Conservation (phyloP, 306 rosid genomes). For the Castanea mollissima region DNA sequence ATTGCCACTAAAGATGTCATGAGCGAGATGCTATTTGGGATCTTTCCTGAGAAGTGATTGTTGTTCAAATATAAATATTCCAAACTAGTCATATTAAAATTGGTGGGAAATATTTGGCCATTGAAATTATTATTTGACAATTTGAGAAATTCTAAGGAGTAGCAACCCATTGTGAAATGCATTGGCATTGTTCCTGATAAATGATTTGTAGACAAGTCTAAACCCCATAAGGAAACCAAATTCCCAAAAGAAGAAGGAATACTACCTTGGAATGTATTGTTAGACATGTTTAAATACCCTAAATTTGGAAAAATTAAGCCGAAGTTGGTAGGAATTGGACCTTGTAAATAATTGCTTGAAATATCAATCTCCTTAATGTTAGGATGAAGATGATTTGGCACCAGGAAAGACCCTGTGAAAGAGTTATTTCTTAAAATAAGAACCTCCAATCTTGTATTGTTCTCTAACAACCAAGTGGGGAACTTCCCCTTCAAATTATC, state of each 20-base stretch:
- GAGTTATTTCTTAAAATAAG: neutral
- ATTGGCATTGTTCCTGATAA: neutral
- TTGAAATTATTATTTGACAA: neutral
- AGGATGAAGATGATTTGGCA: neutral
- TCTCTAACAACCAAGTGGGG: neutral
- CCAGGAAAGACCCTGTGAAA: neutral
- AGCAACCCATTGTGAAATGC: neutral
- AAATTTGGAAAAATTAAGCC: neutral
- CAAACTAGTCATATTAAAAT: neutral
- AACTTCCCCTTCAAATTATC: neutral
- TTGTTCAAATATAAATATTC: neutral
- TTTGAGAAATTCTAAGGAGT: fast-evolving
- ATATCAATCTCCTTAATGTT: neutral
- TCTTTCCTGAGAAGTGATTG: neutral
- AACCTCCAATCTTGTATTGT: neutral
- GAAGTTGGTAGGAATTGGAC: neutral
- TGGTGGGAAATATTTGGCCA: neutral
- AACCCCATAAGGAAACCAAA: fast-evolving
- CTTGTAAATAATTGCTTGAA: neutral
- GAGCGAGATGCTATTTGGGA: neutral
- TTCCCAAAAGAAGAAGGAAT: neutral
- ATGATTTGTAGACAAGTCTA: neutral
- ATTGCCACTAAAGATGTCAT: fast-evolving
- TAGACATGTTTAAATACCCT: neutral
- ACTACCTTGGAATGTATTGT: neutral